A percentile compares a stretch with the other conserved stretches of the same genome.
phyloP scores from a whole-genome alignment of 164 flowering plant species.

The Stephania yunnanensis region DNA sequence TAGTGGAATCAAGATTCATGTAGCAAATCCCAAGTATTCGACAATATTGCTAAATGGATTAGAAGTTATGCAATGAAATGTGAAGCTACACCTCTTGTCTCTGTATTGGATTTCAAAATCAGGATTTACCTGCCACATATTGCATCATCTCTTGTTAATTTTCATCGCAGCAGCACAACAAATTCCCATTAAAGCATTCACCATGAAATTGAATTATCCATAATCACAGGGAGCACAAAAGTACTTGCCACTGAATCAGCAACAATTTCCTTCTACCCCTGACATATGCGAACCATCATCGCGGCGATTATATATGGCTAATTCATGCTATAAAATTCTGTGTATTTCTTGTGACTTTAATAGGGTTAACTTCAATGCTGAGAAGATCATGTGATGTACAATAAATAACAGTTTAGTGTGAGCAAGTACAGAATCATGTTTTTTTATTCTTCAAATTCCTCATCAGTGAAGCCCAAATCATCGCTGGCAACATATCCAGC shows the following conservation, averaged over 20 bases:
- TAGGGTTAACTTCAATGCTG: background rate
- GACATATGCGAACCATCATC: background rate
- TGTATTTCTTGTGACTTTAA: background rate
- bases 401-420: background rate
- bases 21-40: background rate
- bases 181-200: background rate
- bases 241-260: background rate
- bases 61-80: background rate
- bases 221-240: background rate
- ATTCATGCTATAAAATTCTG: background rate
- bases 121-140: background rate
- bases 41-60: background rate
- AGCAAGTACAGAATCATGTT: background rate
- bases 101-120: background rate
- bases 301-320: background rate
- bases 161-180: background rate
- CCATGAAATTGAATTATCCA: background rate
- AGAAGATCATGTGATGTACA: background rate
- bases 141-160: background rate
- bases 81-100: background rate
- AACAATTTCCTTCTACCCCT: background rate
- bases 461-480: constrained; percentile 21
- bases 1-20: too few relatives aligned
- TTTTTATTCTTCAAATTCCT: constrained; percentile 14
- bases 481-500: constrained; percentile 23